Percentiles rank a stretch among this genome's conserved stretches.
These are phyloP conservation scores for Coemansia sp. DNA, from an alignment of 192 early-diverging fungal species.

Conservation along the genomic window DNA sequence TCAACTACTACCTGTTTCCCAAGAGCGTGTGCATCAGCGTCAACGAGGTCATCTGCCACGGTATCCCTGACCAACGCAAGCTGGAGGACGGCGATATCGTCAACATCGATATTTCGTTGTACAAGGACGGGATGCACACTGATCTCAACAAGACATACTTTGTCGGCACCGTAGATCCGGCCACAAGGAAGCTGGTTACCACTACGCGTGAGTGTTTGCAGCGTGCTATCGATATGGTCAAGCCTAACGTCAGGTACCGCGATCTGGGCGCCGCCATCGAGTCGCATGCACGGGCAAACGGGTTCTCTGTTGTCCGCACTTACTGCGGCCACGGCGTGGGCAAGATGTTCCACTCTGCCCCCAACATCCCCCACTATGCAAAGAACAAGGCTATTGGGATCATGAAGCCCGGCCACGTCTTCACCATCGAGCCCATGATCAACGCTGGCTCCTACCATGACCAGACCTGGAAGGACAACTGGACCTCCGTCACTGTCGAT, in stretches of 20 bases:
- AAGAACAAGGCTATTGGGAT: conserved; percentile 95
- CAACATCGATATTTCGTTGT: conserved; percentile 91
- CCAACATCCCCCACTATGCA: conserved; percentile 93
- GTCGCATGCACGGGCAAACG: conserved; percentile 76
- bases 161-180: conserved; percentile 85
- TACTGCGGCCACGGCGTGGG: conserved; percentile 94
- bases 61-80: conserved; percentile 92
- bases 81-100: conserved; percentile 95
- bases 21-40: conserved; percentile 93
- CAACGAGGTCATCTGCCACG: conserved; percentile 97
- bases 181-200: conserved; percentile 71
- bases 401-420: conserved; percentile 93
- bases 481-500: conserved; percentile 89
- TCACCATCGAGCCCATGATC: conserved; percentile 99
- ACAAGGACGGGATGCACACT: conserved; percentile 90
- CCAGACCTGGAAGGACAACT: conserved; percentile 74
- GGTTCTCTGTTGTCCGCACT: conserved; percentile 89
- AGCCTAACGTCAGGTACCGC: conserved; percentile 89
- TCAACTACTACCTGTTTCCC: conserved; percentile 96
- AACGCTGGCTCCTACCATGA: conserved; percentile 77
- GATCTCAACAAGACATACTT: conserved; percentile 93
- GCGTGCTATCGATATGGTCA: conserved; percentile 88
- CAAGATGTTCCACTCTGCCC: conserved; percentile 85
- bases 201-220: conserved; percentile 86
- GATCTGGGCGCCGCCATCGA: conserved; percentile 91